Base-by-base conservation (phyloP, 1,284 basidiomycete species). In the Veloboletus limbatus region DNA sequence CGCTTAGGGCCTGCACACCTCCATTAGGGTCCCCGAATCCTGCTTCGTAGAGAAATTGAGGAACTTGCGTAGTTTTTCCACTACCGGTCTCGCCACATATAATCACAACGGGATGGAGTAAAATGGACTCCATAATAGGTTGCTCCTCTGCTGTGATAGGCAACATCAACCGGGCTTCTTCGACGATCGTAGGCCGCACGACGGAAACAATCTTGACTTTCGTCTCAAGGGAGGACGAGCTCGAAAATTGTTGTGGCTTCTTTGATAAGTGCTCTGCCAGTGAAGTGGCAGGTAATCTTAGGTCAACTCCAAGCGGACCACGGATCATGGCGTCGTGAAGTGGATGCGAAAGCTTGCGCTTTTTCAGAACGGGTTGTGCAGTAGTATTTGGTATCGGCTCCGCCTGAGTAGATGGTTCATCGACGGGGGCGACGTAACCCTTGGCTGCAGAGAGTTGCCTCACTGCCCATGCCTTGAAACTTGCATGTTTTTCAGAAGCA, bases 11-110 rank as follows among this genome's bases (percentile, higher is more conserved):
- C 60, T 6, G 4, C 77, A 48, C 60, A 89, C 92, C 88, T 62
- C 90, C 89, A 14, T 77, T 83, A 5, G 81, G 76, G 45, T 82
- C 79, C 1, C 94, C 97, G 62, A 96, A 99, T 0, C 93, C 97
- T n/a, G 91, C 92, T 68, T 99, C 97, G 58, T 89, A 95, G 35
- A 98, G 71, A 67, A 96, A 97, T 64, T 99, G 97, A 4, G 97
- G 97, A 2, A 99, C 85, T 67, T 99, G 97, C 0, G 97, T 99
- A 2, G 97, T 99, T 71, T 99, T 99, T 41, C 97, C 97, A 60
- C 92, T 96, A 49, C 97, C 97, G 6, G 97, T 99, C 72, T 97
- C 95, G 47, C 96, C 95, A 44, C 97, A 91, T 45, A 99, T 91
- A 42, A 99, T 79, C 34, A 94, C 84, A 18, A 97, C 89, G 65